phyloP scores from a whole-genome alignment of 495 filamentous ascomycete species.

The Platismatia glauca region DNA sequence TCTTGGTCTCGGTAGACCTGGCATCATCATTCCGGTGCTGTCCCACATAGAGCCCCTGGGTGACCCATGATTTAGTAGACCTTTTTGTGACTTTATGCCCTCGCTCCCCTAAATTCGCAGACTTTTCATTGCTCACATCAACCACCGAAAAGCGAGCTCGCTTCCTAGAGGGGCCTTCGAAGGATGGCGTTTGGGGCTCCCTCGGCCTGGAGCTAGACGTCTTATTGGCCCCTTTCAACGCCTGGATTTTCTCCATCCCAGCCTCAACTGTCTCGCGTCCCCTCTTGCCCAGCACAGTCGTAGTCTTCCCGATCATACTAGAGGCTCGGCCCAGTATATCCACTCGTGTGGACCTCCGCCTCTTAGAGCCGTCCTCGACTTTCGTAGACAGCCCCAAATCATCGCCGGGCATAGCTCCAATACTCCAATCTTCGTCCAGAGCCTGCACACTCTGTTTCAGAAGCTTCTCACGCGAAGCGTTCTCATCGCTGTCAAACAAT shows the following conservation, averaged over 20 bases:
- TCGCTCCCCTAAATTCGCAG: conserved; percentile 28
- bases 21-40: conserved; percentile 59
- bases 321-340: conserved; percentile 38
- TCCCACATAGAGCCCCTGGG: conserved; percentile 81
- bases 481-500: conserved; percentile 30
- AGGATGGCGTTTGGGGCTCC: conserved; percentile 25
- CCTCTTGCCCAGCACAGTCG: conserved; percentile 48
- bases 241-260: conserved; percentile 32
- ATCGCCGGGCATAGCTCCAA: conserved; percentile 29
- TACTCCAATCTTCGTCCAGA: conserved; percentile 37
- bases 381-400: conserved; percentile 30
- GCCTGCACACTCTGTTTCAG: conserved; percentile 39
- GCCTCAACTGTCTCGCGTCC: conserved; percentile 37
- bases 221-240: conserved; percentile 25
- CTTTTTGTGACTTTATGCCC: conserved; percentile 28
- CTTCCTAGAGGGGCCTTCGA: conserved; percentile 36
- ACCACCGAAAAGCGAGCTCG: conserved; percentile 43
- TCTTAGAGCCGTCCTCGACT: conserved; percentile 22
- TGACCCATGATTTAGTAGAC: conserved; percentile 62
- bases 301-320: conserved; percentile 36
- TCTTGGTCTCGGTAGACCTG: conserved; percentile 55
- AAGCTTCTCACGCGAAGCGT: conserved; percentile 32
- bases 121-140: conserved; percentile 32
- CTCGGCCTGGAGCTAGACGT: conserved; percentile 37
- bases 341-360: conserved; percentile 34